phyloP scores from a whole-genome alignment of 1,284 basidiomycete genomes.

The Ganoderma sinense region DNA sequence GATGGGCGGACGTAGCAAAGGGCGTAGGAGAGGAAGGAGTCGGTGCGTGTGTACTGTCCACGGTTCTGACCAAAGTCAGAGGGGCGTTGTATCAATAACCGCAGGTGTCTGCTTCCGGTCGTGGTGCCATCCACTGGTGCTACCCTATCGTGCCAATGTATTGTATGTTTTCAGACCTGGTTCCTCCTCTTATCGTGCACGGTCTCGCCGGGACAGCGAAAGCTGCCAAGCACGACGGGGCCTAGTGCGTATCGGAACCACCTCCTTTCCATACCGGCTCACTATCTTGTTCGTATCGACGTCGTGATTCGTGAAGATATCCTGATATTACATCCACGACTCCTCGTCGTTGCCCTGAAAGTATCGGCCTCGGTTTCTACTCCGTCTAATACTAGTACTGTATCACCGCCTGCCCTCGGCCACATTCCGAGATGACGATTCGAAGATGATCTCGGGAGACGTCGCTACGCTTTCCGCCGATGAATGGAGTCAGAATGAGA shows the following conservation, averaged over 20 bases:
- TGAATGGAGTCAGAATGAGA: not conserved
- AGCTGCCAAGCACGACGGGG: not conserved
- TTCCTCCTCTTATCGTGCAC: not conserved
- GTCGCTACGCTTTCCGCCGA: not conserved
- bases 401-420: not conserved
- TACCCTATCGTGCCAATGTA: not conserved
- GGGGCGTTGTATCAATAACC: too few relatives aligned
- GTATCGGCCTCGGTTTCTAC: too few relatives aligned
- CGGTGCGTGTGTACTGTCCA: not conserved
- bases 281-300: not conserved
- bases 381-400: not conserved
- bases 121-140: too few relatives aligned
- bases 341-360: not conserved
- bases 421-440: not conserved
- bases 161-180: not conserved
- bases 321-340: not conserved
- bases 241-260: not conserved
- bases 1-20: too few relatives aligned
- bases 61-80: too few relatives aligned
- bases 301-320: not conserved
- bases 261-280: not conserved
- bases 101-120: too few relatives aligned
- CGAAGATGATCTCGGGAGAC: not conserved
- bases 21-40: not conserved
- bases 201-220: not conserved